These are phyloP conservation scores for Erythrophleum ivorense DNA, from an alignment of 331 rosid species.

Conservation along the genomic window DNA sequence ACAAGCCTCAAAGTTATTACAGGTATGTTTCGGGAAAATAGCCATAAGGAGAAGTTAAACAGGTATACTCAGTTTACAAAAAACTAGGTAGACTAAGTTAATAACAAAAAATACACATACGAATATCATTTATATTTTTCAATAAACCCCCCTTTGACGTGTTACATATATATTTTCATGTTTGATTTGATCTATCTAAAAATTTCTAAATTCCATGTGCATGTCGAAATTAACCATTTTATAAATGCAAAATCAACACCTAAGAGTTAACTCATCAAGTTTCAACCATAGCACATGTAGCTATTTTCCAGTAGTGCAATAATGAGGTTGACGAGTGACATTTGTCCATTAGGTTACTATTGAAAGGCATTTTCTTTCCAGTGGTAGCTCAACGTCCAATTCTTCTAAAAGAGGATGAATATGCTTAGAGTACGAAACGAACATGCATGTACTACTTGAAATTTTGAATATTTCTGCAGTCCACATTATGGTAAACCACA, in stretches of 20 bases:
- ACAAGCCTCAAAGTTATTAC: slow-evolving; percentile 60
- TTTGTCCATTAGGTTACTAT: slow-evolving; percentile 6
- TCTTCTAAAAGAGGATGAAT: slow-evolving; percentile 1
- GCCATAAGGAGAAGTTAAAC: not conserved
- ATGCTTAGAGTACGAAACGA: slow-evolving; percentile 12
- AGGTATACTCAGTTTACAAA: too few relatives aligned
- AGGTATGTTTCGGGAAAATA: slow-evolving; percentile 44
- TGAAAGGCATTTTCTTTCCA: slow-evolving; percentile 2
- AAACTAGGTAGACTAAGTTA: too few relatives aligned
- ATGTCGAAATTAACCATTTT: not conserved
- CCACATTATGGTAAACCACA: not conserved
- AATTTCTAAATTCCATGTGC: too few relatives aligned
- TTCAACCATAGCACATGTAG: slow-evolving; percentile 12
- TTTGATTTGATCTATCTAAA: too few relatives aligned
- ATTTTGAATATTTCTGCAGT: too few relatives aligned
- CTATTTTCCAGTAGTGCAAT: slow-evolving; percentile 4
- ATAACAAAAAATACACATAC: too few relatives aligned
- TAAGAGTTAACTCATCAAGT: too few relatives aligned
- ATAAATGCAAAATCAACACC: too few relatives aligned
- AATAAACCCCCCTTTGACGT: too few relatives aligned
- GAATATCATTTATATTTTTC: not conserved
- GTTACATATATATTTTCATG: too few relatives aligned
- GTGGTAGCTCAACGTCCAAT: not conserved
- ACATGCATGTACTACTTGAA: slow-evolving; percentile 13
- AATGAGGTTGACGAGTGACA: too few relatives aligned